phyloP scores from a whole-genome alignment of 352 stramenopile genomes.

The Globisporangium yorkense region DNA sequence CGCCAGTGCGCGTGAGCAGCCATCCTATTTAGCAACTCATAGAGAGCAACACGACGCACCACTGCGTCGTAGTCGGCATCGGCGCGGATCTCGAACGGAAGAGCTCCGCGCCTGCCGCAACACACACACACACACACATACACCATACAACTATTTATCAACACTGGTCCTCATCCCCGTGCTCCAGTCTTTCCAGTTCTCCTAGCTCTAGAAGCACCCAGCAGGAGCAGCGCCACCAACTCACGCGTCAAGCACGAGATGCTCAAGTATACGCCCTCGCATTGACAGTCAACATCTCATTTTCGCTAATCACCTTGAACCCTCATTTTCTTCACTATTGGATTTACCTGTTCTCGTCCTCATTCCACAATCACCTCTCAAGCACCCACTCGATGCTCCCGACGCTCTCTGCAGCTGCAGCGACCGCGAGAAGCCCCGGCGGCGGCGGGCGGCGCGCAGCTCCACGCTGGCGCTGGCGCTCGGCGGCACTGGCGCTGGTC shows the following conservation, averaged over 20 bases:
- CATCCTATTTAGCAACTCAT: constrained; percentile 1
- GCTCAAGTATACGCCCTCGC: no score
- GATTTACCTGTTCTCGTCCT: background rate
- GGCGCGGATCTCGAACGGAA: constrained; percentile 9
- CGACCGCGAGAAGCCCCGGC: background rate
- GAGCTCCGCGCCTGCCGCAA: background rate
- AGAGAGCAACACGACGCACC: background rate
- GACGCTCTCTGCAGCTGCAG: background rate
- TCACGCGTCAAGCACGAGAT: no score
- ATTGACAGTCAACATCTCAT: background rate
- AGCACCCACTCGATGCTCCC: background rate
- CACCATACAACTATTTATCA: constrained; percentile 2
- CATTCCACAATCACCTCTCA: background rate
- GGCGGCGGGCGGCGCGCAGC: constrained; percentile 13
- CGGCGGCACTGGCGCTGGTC: constrained; percentile 7
- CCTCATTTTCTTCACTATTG: background rate
- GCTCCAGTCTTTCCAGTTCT: background rate
- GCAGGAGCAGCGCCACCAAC: no score
- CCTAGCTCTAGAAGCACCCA: no score
- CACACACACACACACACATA: no score
- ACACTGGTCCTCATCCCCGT: no score
- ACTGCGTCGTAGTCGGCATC: background rate
- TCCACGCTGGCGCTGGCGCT: constrained; percentile 16
- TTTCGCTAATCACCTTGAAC: background rate
- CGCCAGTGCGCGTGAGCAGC: constrained; percentile 13